phyloP scores from a whole-genome alignment of 2,329 filamentous ascomycete genomes.

The Raffaelea ambrosiae region DNA sequence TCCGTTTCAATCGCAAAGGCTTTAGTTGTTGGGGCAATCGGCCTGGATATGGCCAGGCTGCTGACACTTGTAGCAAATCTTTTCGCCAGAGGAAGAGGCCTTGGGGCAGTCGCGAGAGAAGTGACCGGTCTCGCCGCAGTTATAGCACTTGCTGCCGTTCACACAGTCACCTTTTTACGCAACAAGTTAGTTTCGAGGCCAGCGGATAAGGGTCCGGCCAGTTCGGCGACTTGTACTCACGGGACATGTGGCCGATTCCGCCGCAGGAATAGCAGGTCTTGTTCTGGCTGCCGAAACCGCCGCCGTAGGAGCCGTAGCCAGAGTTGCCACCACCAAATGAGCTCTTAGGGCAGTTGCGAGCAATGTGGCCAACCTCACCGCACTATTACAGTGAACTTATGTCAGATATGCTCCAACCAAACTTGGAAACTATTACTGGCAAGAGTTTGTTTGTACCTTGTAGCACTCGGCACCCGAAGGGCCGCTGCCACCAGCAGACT shows the following conservation, averaged over 20 bases:
- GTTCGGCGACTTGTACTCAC: too few species aligned
- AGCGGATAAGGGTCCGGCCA: too few species aligned
- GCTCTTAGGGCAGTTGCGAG: constrained; percentile 74
- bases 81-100: constrained; percentile 77
- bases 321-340: constrained; percentile 39
- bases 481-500: constrained; percentile 31
- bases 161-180: constrained; percentile 84
- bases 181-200: constrained; percentile 5
- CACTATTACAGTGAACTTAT: constrained; percentile 47
- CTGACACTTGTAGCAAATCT: constrained; percentile 97
- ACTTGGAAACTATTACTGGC: too few species aligned
- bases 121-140: constrained; percentile 91
- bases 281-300: constrained; percentile 24
- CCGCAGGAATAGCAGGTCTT: constrained; percentile 99
- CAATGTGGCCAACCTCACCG: constrained; percentile 92
- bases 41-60: constrained; percentile 83
- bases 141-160: constrained; percentile 99
- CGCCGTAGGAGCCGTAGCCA: constrained; percentile 37
- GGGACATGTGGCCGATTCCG: constrained; percentile 92
- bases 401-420: constrained; percentile 5
- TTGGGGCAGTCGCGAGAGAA: constrained; percentile 94
- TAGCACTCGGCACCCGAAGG: constrained; percentile 69
- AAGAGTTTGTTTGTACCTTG: too few species aligned
- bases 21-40: constrained; percentile 79
- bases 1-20: constrained; percentile 4